phyloP scores from a whole-genome alignment of 2,329 filamentous ascomycete genomes.

The Sarocladium kiliense region DNA sequence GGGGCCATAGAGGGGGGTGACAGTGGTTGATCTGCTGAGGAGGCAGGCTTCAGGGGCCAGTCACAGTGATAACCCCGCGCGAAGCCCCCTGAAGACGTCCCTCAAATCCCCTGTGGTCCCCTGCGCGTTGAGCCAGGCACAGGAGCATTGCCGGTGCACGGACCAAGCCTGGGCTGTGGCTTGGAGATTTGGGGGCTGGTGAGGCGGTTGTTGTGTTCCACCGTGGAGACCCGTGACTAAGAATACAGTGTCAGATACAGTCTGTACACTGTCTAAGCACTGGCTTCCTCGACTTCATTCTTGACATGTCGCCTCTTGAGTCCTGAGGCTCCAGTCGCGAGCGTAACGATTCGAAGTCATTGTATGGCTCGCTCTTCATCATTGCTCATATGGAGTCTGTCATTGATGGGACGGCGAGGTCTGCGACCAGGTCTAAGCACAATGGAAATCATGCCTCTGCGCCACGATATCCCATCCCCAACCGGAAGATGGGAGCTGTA shows the following conservation, averaged over 20 bases:
- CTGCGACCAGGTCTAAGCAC: background rate
- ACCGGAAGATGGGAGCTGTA: slow-evolving; percentile 31
- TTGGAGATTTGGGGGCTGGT: slow-evolving; percentile 1
- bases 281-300: background rate
- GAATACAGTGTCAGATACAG: background rate
- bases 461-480: slow-evolving; percentile 29
- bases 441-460: slow-evolving; percentile 13
- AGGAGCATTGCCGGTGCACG: slow-evolving; percentile 66
- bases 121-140: background rate
- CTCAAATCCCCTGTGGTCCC: background rate
- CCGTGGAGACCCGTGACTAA: background rate
- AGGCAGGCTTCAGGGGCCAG: background rate
- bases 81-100: background rate
- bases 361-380: no score
- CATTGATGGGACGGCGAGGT: background rate
- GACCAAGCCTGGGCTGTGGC: slow-evolving; percentile 51
- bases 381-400: no score
- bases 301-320: background rate
- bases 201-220: background rate
- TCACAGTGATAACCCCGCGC: background rate
- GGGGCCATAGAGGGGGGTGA: background rate
- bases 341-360: no score
- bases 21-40: background rate
- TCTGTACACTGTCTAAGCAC: background rate
- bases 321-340: no score